A percentile compares a stretch with the other conserved stretches of the same genome.
These are phyloP conservation scores for Botrytis cinerea DNA, from an alignment of 2,329 filamentous ascomycete genomes.

Conservation along the genomic window DNA sequence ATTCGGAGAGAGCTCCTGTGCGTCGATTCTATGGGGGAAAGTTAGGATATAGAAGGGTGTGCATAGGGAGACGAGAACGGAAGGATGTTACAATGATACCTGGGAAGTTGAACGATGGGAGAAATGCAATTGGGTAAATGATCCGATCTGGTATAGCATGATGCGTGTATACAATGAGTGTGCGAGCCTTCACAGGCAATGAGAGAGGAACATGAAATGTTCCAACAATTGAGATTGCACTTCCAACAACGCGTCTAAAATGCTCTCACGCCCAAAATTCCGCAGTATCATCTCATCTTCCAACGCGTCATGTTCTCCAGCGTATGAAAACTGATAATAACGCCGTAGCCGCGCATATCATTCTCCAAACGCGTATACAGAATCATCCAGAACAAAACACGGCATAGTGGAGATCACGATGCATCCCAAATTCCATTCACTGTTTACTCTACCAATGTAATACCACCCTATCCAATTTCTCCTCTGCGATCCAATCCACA, in stretches of 20 bases:
- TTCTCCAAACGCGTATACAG: neutral
- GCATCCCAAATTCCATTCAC: neutral
- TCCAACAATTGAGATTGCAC: too few species aligned
- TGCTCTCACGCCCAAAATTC: neutral
- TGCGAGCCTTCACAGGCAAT: neutral
- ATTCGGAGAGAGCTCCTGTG: slow-evolving; percentile 44
- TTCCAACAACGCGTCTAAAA: neutral
- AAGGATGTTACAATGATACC: neutral
- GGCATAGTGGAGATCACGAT: neutral
- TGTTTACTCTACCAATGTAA: neutral
- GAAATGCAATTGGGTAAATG: neutral
- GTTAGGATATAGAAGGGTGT: neutral
- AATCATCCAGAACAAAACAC: too few species aligned
- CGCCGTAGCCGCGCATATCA: too few species aligned
- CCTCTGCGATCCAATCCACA: neutral
- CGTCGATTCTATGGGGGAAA: slow-evolving; percentile 18
- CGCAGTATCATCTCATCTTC: neutral
- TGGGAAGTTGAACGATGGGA: too few species aligned
- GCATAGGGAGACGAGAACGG: neutral
- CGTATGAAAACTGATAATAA: too few species aligned
- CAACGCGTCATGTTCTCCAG: neutral
- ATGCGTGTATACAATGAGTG: neutral
- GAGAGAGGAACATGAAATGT: neutral
- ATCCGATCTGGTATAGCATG: neutral
- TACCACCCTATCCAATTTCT: neutral